phyloP scores from a whole-genome alignment of 352 stramenopile genomes.

The Globisporangium parvum region DNA sequence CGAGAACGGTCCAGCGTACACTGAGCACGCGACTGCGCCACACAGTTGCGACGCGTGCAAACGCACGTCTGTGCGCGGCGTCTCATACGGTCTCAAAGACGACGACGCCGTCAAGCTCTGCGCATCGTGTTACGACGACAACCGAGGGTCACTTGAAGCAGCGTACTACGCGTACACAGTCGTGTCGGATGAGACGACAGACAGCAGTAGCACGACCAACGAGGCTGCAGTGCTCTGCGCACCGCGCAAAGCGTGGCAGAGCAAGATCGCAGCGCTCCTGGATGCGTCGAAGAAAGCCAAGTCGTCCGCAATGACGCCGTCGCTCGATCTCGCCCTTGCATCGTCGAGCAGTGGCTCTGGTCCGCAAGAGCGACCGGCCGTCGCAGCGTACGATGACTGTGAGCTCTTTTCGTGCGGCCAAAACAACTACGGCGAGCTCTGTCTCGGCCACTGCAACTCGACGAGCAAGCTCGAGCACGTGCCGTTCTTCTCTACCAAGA shows the following conservation, averaged over 20 bases:
- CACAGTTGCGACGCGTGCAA: slow-evolving; percentile 70
- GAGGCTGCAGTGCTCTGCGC: slow-evolving; percentile 36
- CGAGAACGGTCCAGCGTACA: slow-evolving; percentile 81
- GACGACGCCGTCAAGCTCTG: slow-evolving; percentile 61
- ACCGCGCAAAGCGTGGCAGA: slow-evolving; percentile 39
- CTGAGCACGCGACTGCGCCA: slow-evolving; percentile 25
- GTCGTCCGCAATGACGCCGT: not conserved
- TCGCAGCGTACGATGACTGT: slow-evolving; percentile 64
- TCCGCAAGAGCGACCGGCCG: slow-evolving; percentile 10
- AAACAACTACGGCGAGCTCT: slow-evolving; percentile 88
- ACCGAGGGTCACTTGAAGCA: slow-evolving; percentile 47
- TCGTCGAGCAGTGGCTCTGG: not conserved
- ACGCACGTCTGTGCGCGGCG: slow-evolving; percentile 22
- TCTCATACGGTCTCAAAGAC: slow-evolving; percentile 60
- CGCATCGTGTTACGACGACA: slow-evolving; percentile 71
- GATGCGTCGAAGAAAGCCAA: slow-evolving; percentile 33
- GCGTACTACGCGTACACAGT: slow-evolving; percentile 40
- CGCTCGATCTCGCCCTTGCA: not conserved
- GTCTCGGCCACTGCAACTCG: slow-evolving; percentile 81
- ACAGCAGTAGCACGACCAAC: slow-evolving; percentile 21
- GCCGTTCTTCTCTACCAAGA: slow-evolving; percentile 79
- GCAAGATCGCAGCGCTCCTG: slow-evolving; percentile 39
- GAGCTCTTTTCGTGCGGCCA: slow-evolving; percentile 85
- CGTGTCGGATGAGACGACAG: slow-evolving; percentile 24
- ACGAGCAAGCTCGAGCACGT: slow-evolving; percentile 84